Base-by-base conservation (phyloP, 495 filamentous ascomycete species). In the Hypoxylon fuscum region DNA sequence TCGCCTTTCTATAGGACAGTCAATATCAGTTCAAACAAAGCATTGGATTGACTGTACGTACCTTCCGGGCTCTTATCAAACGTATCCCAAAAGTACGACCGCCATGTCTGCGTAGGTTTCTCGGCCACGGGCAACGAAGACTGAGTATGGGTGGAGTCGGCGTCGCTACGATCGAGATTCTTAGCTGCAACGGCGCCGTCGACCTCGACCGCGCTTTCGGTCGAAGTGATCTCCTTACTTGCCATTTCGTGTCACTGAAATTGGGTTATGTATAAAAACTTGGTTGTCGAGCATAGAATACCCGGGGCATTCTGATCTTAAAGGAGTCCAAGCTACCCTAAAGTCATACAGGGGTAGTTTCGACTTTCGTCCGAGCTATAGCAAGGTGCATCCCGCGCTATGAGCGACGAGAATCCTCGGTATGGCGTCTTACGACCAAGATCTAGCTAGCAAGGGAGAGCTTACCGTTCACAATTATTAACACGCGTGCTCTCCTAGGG, bases 31-130 rank as follows among this genome's bases (percentile, higher is more conserved):
- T 27, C 8, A 8, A 4, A 27, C 25, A 8, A 27, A 27, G 25
- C 8, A 27, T 27, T 3, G 25, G 8, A 27, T 27, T 27, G 25
- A 27, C n/a, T n/a, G n/a, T n/a, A n/a, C n/a, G 8, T 27, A 27
- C 25, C 25, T 45, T 84, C 81, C 0, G 83, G 80, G 1, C 84
- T 79, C 62, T 86, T 86, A 56, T 87, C 85, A 25, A 86, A 77
- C 2, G 80, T 85, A 60, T 87, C 83, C 85, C 85, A 87, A 43
- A 87, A 58, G 46, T 77, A 73, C 14, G 74, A 76, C 25, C 62
- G 57, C 76, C 75, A 79, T 35, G 64, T 76, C 41, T 41, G 62
- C n/a, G 72, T 70, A 0, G 72, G 72, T 5, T 67, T 57, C 14
- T 64, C 54, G 3, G 21, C 53, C 8, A 68, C 47, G 8, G 41